These are phyloP conservation scores for Lactifluus volemus DNA, from an alignment of 768 basidiomycete species.

Conservation along the genomic window DNA sequence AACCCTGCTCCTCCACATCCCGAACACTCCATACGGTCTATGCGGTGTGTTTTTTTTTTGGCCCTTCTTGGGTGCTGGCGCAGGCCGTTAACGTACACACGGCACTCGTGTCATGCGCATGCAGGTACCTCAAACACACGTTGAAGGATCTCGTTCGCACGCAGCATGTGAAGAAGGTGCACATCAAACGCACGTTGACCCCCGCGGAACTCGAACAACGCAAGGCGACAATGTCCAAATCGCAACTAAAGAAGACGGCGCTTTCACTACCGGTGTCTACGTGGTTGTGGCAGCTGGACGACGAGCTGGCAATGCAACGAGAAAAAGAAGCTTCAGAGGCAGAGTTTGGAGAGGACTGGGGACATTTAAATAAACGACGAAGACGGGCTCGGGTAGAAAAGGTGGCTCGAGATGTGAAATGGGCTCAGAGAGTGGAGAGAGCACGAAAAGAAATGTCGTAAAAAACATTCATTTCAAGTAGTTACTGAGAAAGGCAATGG, in stretches of 20 bases:
- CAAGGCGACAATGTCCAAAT: conserved; percentile 21
- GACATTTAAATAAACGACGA: conserved; percentile 50
- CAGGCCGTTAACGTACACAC: neutral
- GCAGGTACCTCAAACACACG: conserved; percentile 48
- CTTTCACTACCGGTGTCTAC: conserved; percentile 15
- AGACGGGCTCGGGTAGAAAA: conserved; percentile 38
- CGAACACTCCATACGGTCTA: conserved; percentile 45
- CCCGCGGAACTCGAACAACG: conserved; percentile 24
- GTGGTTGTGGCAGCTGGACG: conserved; percentile 35
- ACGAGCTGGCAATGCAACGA: neutral
- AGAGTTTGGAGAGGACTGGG: conserved; percentile 42
- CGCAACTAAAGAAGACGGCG: conserved; percentile 20
- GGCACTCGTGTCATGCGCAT: neutral
- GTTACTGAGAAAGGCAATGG: conserved; percentile 7
- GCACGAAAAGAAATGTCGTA: conserved; percentile 18
- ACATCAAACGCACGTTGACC: conserved; percentile 26
- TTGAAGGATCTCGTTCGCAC: conserved; percentile 38
- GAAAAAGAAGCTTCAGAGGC: conserved; percentile 26
- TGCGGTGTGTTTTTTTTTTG: conserved; percentile 31
- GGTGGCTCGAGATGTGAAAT: conserved; percentile 35
- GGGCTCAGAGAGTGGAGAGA: conserved; percentile 30
- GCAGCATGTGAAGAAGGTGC: conserved; percentile 36
- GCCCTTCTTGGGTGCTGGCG: too few relatives aligned
- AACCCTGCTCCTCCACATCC: conserved; percentile 35
- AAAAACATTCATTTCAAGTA: neutral